Base-by-base conservation (phyloP, 2,329 filamentous ascomycete genomes). In the Thielaviopsis cerberus region DNA sequence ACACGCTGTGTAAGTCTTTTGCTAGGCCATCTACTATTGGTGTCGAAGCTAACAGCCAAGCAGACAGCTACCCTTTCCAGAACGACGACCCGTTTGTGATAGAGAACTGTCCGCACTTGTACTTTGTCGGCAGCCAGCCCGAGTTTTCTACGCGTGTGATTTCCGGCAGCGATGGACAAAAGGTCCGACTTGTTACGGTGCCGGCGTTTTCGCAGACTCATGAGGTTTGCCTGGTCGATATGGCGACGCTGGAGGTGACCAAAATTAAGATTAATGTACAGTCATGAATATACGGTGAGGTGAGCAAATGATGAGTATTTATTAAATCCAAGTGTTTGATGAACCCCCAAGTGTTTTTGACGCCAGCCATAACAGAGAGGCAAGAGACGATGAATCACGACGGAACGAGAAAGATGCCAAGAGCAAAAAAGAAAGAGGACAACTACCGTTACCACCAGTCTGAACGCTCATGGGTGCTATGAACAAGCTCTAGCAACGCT, bases 21-120 rank as follows among this genome's bases (percentile, higher is more conserved):
- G 56, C 26, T 56, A 26, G n/a, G 22, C 37, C 20, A 41, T 17
- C 20, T 22, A 17, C 24, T 17, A 4, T 20, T 22, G 17, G 11
- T 20, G 20, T n/a, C 27, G 5, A 52, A 1, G 7, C 15, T 10
- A n/a, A 11, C 13, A 7, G 7, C 17, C 11, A 7, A 26, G n/a
- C 61, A 90, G 88, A 88, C 87, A 90, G 86, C 66, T 98, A 97
- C 67, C 92, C 92, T 0, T 98, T 95, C 70, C 90, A 97, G 70
- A 86, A 92, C 20, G 80, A 88, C 54, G 94, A 98, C 66, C 89
- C 88, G 0, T 94, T 97, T 66, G 85, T 97, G 51, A 76, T 98
- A 65, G 80, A 83, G 62, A 74, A 82, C 20, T 94, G 88, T 62
- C 92, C 92, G 1, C 91, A 98, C 66, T 74, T 98, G 30, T 97